Conservation (phyloP, 208 protist species). For the Spongospora subterranea region DNA sequence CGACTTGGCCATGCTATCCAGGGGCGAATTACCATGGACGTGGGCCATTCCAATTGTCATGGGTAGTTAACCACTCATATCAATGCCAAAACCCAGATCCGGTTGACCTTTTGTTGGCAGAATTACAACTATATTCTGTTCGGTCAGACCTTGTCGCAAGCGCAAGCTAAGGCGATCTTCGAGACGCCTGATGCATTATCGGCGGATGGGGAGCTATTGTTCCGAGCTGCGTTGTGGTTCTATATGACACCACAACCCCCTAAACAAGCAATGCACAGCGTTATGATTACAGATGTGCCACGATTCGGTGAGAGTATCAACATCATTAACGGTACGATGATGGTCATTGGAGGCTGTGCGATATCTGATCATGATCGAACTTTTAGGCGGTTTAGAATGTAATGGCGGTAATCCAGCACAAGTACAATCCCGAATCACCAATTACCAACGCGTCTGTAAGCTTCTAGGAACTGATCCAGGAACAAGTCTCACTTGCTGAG, state of each 20-base stretch:
- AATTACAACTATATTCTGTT: constrained; percentile 54
- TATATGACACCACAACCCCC: constrained; percentile 29
- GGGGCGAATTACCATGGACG: constrained; percentile 34
- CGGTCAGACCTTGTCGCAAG: not conserved
- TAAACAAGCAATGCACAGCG: not conserved
- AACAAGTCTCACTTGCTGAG: no score
- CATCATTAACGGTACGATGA: constrained; percentile 37
- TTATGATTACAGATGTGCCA: not conserved
- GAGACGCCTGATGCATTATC: not conserved
- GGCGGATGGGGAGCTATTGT: not conserved
- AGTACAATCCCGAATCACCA: not conserved
- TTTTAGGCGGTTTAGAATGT: constrained; percentile 20
- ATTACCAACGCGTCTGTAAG: no score
- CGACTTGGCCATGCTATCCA: not conserved
- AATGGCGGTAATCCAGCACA: constrained; percentile 29
- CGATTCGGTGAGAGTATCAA: not conserved
- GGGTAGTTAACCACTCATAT: not conserved
- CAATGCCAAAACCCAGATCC: not conserved
- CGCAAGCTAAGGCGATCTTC: not conserved
- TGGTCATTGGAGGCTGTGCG: not conserved
- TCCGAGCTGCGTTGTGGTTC: constrained; percentile 45
- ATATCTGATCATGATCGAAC: not conserved
- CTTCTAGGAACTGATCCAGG: no score
- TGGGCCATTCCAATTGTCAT: constrained; percentile 51
- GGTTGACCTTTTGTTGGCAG: not conserved